Evolutionary conservation across 257 asterid species (phyloP).

Genomic region (Jacaranda copaia): DNA sequence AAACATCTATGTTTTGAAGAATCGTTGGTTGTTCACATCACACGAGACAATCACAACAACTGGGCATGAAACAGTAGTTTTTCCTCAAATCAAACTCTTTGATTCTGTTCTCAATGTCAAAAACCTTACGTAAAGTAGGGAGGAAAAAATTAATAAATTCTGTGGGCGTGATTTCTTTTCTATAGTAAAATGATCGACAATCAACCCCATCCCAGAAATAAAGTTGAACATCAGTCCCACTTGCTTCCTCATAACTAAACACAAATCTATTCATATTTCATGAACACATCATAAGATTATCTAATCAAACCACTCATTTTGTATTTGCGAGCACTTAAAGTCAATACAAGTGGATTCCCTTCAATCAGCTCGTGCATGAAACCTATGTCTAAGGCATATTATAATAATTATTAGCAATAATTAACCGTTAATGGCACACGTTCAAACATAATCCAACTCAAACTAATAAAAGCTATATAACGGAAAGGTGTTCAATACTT

Average conservation of each 20-base stretch:
- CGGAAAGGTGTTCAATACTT: too few species aligned
- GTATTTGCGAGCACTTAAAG: too few species aligned
- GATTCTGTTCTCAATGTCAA: not conserved
- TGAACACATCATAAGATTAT: not conserved
- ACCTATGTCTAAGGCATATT: too few species aligned
- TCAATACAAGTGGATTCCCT: too few species aligned
- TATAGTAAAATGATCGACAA: not conserved
- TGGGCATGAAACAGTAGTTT: not conserved
- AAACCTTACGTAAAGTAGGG: not conserved
- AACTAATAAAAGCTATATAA: too few species aligned
- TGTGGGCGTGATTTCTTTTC: conserved; percentile 1
- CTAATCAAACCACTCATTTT: too few species aligned
- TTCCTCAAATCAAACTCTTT: conserved; percentile 21
- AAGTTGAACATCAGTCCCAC: conserved; percentile 37
- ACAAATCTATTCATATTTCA: conserved; percentile 28
- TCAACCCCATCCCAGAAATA: conserved; percentile 21
- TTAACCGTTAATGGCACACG: too few species aligned
- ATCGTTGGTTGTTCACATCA: too few species aligned
- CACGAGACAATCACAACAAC: not conserved
- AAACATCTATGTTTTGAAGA: too few species aligned
- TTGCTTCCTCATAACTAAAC: conserved; percentile 36
- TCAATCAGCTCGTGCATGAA: too few species aligned
- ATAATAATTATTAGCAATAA: too few species aligned
- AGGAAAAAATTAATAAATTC: conserved; percentile 1
- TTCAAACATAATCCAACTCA: too few species aligned